phyloP scores from a whole-genome alignment of 495 filamentous ascomycete species.

The Daldinia bambusicola region DNA sequence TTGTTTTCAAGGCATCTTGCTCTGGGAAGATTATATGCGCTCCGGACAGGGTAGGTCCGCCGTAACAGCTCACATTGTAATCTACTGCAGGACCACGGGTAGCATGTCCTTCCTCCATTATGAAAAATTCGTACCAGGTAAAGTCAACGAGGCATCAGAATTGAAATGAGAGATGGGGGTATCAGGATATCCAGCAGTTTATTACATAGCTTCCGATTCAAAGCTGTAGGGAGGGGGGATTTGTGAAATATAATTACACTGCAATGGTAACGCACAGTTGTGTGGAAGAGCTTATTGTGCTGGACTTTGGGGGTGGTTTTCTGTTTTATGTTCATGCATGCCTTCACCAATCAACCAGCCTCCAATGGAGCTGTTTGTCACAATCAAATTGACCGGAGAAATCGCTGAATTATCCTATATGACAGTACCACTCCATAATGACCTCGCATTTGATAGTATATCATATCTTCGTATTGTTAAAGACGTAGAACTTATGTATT shows the following conservation, averaged over 20 bases:
- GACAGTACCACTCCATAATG: too few relatives aligned
- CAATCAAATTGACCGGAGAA: too few relatives aligned
- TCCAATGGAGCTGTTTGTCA: background rate
- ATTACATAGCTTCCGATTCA: background rate
- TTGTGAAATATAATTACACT: background rate
- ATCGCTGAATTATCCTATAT: background rate
- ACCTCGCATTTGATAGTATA: background rate
- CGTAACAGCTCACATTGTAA: too few relatives aligned
- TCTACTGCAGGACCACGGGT: too few relatives aligned
- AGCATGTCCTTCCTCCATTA: background rate
- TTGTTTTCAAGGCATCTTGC: background rate
- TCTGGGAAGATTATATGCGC: background rate
- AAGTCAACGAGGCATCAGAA: background rate
- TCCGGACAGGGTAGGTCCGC: too few relatives aligned
- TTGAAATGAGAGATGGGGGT: background rate
- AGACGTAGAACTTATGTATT: too few relatives aligned
- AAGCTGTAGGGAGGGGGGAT: background rate
- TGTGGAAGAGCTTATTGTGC: background rate
- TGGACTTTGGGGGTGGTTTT: background rate
- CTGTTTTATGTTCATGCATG: background rate
- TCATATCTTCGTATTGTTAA: background rate
- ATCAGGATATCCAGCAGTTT: background rate
- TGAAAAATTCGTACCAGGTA: background rate
- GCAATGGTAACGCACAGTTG: slow-evolving; percentile 11
- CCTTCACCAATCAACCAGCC: background rate